Base-by-base conservation (phyloP, 2,329 filamentous ascomycete species). In the Claviceps maximensis region DNA sequence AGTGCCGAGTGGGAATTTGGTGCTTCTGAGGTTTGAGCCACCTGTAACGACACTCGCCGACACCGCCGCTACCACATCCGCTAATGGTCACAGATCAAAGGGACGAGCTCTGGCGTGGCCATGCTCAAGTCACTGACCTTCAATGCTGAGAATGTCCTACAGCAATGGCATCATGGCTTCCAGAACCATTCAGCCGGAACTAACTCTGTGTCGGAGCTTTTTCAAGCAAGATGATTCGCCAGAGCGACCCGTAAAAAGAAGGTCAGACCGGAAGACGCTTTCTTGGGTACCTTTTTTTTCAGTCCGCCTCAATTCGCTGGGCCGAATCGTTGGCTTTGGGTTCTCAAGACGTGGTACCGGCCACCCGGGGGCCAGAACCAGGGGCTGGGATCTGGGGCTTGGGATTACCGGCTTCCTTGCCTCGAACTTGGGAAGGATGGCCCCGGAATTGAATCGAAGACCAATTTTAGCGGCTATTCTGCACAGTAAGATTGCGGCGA, bases 401-500 rank as follows among this genome's bases (percentile, higher is more conserved):
- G n/a, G 45, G 45, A 38, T 4, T 31, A 31, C 33, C 7, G 33
- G 17, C 31, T 36, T 48, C 23, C 19, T n/a, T 17, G 33, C 33
- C 36, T 46, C 45, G 49, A 25, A 51, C 19, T 29, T n/a, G 33
- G 27, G 44, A 44, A 42, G 47, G 5, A 50, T 40, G 52, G 47
- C 41, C 47, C 52, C 33, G 6, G 15, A 17, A 38, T 38, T 36
- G 31, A 45, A 47, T 50, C 47, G 52, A 50, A 47, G 2, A 46
- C 42, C 29, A 45, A 38, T 51, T 27, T 19, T 42, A 47, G 52
- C 47, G 51, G 51, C 47, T 53, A 49, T 53, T 47, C 48, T 47
- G 52, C 47, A 50, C 27, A 33, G 31, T 50, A 46, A 53, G 48
- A 50, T 50, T 53, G 47, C 47, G 31, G 47, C 41, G 47, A 53